These are phyloP conservation scores for Phytophthora tentaculata DNA, from an alignment of 352 stramenopile genomes.

Conservation along the genomic window DNA sequence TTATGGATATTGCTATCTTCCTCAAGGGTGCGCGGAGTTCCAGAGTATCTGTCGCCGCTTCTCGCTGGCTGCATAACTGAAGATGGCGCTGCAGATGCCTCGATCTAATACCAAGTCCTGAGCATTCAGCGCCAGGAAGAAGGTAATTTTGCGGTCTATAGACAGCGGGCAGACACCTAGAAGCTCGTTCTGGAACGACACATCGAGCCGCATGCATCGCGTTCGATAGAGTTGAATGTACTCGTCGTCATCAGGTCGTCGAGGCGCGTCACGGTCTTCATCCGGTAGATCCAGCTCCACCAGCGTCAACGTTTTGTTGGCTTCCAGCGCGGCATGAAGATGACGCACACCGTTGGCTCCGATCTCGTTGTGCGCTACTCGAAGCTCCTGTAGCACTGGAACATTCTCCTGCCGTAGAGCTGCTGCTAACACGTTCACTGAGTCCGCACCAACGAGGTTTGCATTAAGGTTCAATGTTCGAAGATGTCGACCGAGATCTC, in stretches of 20 bases:
- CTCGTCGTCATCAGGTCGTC: slow-evolving; percentile 32
- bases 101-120: slow-evolving; percentile 34
- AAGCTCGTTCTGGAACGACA: slow-evolving; percentile 42
- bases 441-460: slow-evolving; percentile 38
- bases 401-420: slow-evolving; percentile 20
- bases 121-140: slow-evolving; percentile 30
- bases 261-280: slow-evolving; percentile 17
- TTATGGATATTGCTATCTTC: no score
- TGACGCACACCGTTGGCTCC: slow-evolving; percentile 40
- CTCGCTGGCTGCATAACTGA: slow-evolving; percentile 35
- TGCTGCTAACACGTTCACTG: slow-evolving; percentile 33
- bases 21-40: slow-evolving; percentile 28
- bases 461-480: slow-evolving; percentile 39
- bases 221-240: slow-evolving; percentile 41
- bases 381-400: slow-evolving; percentile 34
- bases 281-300: slow-evolving; percentile 40
- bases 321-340: slow-evolving; percentile 34
- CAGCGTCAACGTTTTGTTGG: slow-evolving; percentile 37
- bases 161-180: slow-evolving; percentile 23
- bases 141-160: slow-evolving; percentile 21
- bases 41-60: slow-evolving; percentile 33
- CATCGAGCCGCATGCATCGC: slow-evolving; percentile 42
- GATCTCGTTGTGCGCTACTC: slow-evolving; percentile 37
- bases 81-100: slow-evolving; percentile 33
- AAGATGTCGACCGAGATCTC: slow-evolving; percentile 30